A percentile compares a stretch with the other conserved stretches of the same genome.
phyloP scores from a whole-genome alignment of 192 early-diverging fungal genomes.

The Phycomyces blakesleeanus region DNA sequence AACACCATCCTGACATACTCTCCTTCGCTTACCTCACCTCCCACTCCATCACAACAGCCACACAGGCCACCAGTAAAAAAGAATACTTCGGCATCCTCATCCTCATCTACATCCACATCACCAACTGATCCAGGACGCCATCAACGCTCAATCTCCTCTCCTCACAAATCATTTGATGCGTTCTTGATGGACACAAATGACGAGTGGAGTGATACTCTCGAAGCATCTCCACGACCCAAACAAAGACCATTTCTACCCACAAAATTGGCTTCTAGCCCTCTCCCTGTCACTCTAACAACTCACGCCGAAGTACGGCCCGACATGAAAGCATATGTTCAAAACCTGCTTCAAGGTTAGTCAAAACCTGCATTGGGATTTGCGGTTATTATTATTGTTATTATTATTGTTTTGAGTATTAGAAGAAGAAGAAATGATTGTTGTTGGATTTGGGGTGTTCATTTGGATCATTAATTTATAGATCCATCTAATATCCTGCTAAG shows the following conservation, averaged over 20 bases:
- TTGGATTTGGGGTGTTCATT: too few species aligned
- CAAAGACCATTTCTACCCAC: not conserved
- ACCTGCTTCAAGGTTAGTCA: too few species aligned
- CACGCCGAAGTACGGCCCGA: too few species aligned
- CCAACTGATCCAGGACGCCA: slow-evolving; percentile 4
- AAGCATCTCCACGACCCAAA: not conserved
- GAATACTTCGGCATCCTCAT: slow-evolving; percentile 3
- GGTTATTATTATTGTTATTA: too few species aligned
- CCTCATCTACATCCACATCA: not conserved
- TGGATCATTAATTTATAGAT: slow-evolving; percentile 21
- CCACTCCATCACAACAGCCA: not conserved
- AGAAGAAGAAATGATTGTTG: too few species aligned
- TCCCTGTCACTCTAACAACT: too few species aligned
- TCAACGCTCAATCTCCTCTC: slow-evolving; percentile 14
- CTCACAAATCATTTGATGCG: slow-evolving; percentile 29
- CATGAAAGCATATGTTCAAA: too few species aligned
- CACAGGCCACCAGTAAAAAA: slow-evolving; percentile 2
- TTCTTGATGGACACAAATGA: slow-evolving; percentile 43
- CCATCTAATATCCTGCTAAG: slow-evolving; percentile 24
- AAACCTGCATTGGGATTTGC: too few species aligned
- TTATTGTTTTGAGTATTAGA: too few species aligned
- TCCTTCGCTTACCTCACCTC: not conserved
- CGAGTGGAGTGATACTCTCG: slow-evolving; percentile 40
- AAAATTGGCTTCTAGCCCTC: too few species aligned
- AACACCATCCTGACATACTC: not conserved